These are phyloP conservation scores for Saccharomycopsis hybrid DNA, from an alignment of 1,139 yeast genomes.

Conservation along the genomic window DNA sequence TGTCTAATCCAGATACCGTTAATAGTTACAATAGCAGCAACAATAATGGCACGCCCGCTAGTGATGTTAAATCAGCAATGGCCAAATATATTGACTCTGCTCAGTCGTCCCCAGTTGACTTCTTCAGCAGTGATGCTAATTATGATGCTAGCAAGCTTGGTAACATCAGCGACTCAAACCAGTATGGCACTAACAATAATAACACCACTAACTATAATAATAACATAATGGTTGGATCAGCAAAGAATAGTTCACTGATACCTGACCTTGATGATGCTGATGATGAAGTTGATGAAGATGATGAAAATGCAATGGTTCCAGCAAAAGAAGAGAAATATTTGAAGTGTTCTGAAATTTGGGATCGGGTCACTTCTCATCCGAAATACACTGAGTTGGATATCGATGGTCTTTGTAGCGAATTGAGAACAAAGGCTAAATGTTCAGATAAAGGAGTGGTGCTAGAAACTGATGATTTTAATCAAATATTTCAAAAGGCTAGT, in stretches of 20 bases:
- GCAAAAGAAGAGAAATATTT: slow-evolving; percentile 44
- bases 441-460: slow-evolving; percentile 87
- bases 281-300: slow-evolving; percentile 6
- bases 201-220: not conserved
- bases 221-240: not conserved
- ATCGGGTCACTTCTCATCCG: slow-evolving; percentile 89
- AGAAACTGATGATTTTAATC: slow-evolving; percentile 69
- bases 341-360: slow-evolving; percentile 93
- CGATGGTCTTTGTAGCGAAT: slow-evolving; percentile 84
- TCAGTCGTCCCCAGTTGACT: slow-evolving; percentile 6
- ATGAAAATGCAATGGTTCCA: slow-evolving; percentile 40
- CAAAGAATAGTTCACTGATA: too few relatives aligned
- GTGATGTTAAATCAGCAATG: slow-evolving; percentile 7
- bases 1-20: not conserved
- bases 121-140: not conserved
- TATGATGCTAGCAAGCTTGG: too few relatives aligned
- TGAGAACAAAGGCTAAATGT: slow-evolving; percentile 92
- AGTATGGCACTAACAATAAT: not conserved
- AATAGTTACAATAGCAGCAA: not conserved
- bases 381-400: slow-evolving; percentile 88
- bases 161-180: not conserved
- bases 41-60: slow-evolving; percentile 4
- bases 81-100: slow-evolving; percentile 12
- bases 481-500: slow-evolving; percentile 18
- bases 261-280: slow-evolving; percentile 2